Conservation (phyloP, 2,329 filamentous ascomycete species). For the Lizonia empirigonia region DNA sequence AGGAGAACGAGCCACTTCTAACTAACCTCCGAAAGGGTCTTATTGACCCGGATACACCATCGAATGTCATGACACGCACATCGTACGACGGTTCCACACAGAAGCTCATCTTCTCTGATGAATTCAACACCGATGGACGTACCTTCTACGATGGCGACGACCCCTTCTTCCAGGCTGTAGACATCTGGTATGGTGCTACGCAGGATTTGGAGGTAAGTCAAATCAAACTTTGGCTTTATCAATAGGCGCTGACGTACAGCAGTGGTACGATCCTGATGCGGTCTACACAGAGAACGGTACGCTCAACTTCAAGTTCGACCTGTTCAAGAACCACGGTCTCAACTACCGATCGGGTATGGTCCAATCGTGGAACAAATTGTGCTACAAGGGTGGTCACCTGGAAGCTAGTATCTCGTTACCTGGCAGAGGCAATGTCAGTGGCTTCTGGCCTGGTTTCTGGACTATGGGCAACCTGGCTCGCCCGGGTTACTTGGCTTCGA, state of each 20-base stretch:
- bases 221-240: background rate
- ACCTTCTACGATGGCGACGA: constrained; percentile 75
- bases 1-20: constrained; percentile 57
- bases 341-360: constrained; percentile 75
- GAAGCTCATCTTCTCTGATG: constrained; percentile 73
- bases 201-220: constrained; percentile 66
- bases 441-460: constrained; percentile 80
- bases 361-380: constrained; percentile 75
- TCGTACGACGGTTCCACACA: constrained; percentile 65
- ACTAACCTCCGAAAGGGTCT: constrained; percentile 65
- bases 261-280: constrained; percentile 75
- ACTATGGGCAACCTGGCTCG: constrained; percentile 75
- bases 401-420: constrained; percentile 74
- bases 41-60: constrained; percentile 71
- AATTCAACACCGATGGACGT: constrained; percentile 70
- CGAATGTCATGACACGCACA: constrained; percentile 61
- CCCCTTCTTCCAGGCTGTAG: constrained; percentile 69
- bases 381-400: constrained; percentile 72
- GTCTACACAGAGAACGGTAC: constrained; percentile 66
- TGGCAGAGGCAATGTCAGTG: constrained; percentile 67
- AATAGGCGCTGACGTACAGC: constrained; percentile 13
- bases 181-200: constrained; percentile 75
- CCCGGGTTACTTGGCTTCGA: constrained; percentile 71
- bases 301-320: constrained; percentile 68
- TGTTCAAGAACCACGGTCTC: constrained; percentile 67